Conservation (phyloP, 2,329 filamentous ascomycete species). For the Ophiocordyceps polyrhachis-furcata region DNA sequence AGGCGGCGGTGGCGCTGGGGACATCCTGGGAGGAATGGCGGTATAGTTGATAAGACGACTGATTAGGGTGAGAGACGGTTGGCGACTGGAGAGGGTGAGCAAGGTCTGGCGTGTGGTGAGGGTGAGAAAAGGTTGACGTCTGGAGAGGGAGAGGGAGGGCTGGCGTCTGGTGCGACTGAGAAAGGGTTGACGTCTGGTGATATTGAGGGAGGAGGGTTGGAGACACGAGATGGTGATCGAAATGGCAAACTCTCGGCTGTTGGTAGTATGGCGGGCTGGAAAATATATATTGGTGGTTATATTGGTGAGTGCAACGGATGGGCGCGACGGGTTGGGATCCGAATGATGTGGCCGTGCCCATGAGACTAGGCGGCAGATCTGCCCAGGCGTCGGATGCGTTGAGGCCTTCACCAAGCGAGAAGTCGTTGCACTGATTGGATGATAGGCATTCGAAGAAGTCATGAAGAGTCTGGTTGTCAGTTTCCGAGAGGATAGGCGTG, state of each 20-base stretch:
- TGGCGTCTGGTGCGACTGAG: not conserved
- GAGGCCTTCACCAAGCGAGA: slow-evolving; percentile 31
- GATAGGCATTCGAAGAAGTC: slow-evolving; percentile 37
- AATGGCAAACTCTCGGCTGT: not conserved
- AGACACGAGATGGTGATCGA: slow-evolving; percentile 18
- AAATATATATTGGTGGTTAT: not conserved
- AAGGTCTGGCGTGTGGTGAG: not conserved
- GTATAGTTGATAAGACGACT: slow-evolving; percentile 9
- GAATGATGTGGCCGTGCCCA: slow-evolving; percentile 46
- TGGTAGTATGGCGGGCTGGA: not conserved
- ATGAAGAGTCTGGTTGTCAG: slow-evolving; percentile 38
- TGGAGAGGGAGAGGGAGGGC: too few relatives aligned
- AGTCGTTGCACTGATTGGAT: slow-evolving; percentile 28
- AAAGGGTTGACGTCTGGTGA: not conserved
- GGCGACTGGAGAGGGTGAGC: slow-evolving; percentile 9
- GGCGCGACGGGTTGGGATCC: slow-evolving; percentile 25
- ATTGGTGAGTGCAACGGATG: not conserved
- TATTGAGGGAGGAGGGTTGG: not conserved
- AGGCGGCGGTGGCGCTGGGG: slow-evolving; percentile 33
- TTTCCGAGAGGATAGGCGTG: slow-evolving; percentile 45
- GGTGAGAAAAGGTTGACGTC: not conserved
- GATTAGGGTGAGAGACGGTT: slow-evolving; percentile 2
- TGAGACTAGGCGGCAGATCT: slow-evolving; percentile 43
- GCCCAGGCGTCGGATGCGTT: slow-evolving; percentile 33
- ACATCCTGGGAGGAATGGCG: slow-evolving; percentile 27